phyloP scores from a whole-genome alignment of 306 rosid genomes.

The Vachellia pachyceras region DNA sequence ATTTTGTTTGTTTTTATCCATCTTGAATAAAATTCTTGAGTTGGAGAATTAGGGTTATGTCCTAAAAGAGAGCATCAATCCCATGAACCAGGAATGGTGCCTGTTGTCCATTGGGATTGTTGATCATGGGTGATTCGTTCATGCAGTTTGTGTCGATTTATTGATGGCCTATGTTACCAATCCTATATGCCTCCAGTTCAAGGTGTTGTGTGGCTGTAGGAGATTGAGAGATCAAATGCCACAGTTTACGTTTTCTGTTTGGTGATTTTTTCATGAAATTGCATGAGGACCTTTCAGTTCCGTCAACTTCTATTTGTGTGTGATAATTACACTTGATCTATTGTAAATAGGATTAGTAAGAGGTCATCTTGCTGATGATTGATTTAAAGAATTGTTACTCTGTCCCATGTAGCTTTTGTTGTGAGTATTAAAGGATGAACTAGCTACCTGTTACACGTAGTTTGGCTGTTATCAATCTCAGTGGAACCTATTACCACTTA shows the following conservation, averaged over 20 bases:
- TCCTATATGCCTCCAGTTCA: not conserved
- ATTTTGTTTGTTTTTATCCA: not conserved
- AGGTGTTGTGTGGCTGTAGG: not conserved
- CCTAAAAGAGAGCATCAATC: not conserved
- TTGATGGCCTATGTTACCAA: constrained; percentile 10
- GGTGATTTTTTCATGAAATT: not conserved
- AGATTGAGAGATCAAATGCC: constrained; percentile 8
- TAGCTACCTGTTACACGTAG: constrained; percentile 2
- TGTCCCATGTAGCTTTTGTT: constrained; percentile 16
- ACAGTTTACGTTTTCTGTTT: not conserved
- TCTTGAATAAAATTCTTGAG: not conserved
- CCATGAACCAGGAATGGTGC: not conserved
- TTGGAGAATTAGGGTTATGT: not conserved
- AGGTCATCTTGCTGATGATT: constrained; percentile 34
- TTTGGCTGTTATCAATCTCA: constrained; percentile 14
- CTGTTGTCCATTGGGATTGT: not conserved
- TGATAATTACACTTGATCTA: constrained; percentile 17
- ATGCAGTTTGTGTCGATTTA: constrained; percentile 13
- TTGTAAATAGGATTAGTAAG: not conserved
- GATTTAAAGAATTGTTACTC: constrained; percentile 17
- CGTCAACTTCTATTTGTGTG: constrained; percentile 19
- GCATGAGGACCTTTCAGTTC: constrained; percentile 17
- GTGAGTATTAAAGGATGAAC: not conserved
- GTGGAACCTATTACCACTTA: constrained; percentile 18
- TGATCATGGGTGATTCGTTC: not conserved